A percentile compares a stretch with the other conserved stretches of the same genome.
These are phyloP conservation scores for Ehretia macrophylla DNA, from an alignment of 257 asterid species.

Conservation along the genomic window DNA sequence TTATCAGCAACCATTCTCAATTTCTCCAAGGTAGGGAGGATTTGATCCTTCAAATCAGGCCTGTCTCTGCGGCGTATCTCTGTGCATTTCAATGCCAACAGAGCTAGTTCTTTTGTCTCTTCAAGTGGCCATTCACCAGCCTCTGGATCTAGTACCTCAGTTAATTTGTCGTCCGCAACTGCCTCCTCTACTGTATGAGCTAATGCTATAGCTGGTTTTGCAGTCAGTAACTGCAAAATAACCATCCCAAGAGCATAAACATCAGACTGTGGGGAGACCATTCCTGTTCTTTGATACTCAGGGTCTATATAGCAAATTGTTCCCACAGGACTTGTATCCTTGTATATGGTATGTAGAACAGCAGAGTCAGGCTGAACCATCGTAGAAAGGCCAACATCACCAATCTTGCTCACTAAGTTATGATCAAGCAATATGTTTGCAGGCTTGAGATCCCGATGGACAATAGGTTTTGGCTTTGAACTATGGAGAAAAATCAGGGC, in stretches of 20 bases:
- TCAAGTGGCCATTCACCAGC: conserved; percentile 71
- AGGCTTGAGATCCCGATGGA: conserved; percentile 90
- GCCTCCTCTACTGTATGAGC: conserved; percentile 60
- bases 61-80: conserved; percentile 61
- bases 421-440: conserved; percentile 83
- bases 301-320: conserved; percentile 84
- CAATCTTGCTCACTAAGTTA: conserved; percentile 71
- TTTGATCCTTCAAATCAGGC: conserved; percentile 47
- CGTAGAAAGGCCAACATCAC: conserved; percentile 78
- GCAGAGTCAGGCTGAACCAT: conserved; percentile 37
- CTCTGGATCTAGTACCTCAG: conserved; percentile 45
- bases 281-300: conserved; percentile 82
- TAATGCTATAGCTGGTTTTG: conserved; percentile 62
- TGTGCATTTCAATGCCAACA: conserved; percentile 63
- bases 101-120: conserved; percentile 50
- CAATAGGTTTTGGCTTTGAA: conserved; percentile 57
- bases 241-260: conserved; percentile 78
- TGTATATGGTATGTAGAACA: conserved; percentile 25
- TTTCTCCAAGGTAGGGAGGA: conserved; percentile 62
- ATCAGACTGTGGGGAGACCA: conserved; percentile 57
- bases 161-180: conserved; percentile 27
- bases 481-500: conserved; percentile 76
- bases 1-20: conserved; percentile 46
- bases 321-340: conserved; percentile 57
- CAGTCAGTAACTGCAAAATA: conserved; percentile 68